phyloP scores from a whole-genome alignment of 352 stramenopile species.

The Thalassiosira livingstoniorum region DNA sequence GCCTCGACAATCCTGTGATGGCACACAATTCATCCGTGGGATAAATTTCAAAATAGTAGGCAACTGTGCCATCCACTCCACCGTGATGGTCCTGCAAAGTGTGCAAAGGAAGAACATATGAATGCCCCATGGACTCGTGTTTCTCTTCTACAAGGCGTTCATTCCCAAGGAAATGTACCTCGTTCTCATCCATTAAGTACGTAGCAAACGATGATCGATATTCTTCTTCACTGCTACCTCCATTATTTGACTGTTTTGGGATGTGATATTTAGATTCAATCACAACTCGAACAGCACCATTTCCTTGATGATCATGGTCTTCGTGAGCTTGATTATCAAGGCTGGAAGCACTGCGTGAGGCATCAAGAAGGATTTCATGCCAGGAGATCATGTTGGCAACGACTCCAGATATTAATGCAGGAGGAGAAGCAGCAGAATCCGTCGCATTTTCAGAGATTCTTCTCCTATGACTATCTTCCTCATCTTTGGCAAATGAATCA shows the following conservation, averaged over 20 bases:
- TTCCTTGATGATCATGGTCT: not conserved
- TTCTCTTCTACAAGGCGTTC: not conserved
- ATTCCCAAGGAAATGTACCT: not conserved
- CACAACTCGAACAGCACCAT: conserved; percentile 3
- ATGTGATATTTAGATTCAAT: not conserved
- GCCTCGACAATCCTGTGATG: conserved; percentile 12
- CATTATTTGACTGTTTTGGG: too few species aligned
- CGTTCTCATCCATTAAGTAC: conserved; percentile 22
- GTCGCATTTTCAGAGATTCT: too few species aligned
- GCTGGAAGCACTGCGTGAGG: too few species aligned
- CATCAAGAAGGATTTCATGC: conserved; percentile 16
- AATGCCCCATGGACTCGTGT: conserved; percentile 2
- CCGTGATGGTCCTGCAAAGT: too few species aligned
- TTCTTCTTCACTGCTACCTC: too few species aligned
- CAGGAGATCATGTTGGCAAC: conserved; percentile 30
- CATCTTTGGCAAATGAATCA: conserved; percentile 3
- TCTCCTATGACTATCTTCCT: too few species aligned
- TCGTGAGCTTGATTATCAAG: too few species aligned
- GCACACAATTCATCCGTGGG: conserved; percentile 6
- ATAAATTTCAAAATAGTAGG: conserved; percentile 28
- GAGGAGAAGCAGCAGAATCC: not conserved
- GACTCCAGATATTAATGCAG: conserved; percentile 13
- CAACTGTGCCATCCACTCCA: not conserved
- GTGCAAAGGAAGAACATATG: conserved; percentile 16
- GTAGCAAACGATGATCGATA: not conserved